Percentiles rank a stretch among this genome's conserved stretches.
phyloP scores from a whole-genome alignment of 1,139 yeast species.

The Pichia norvegensis region DNA sequence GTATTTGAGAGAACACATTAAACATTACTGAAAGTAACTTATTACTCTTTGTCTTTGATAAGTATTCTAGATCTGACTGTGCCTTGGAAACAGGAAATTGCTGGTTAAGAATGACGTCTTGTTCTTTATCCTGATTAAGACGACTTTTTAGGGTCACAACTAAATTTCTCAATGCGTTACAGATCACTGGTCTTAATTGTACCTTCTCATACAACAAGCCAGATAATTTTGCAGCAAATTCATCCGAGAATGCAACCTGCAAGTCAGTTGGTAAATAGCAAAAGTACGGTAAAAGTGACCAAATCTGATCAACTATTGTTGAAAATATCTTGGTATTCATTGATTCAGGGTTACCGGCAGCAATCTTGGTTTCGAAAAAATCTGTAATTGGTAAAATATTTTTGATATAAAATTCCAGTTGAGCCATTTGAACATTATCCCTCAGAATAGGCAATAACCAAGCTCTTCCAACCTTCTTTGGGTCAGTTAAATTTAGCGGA shows the following conservation, averaged over 20 bases:
- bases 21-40: constrained; percentile 80
- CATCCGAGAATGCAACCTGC: constrained; percentile 52
- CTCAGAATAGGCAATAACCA: constrained; percentile 92
- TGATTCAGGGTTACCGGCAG: constrained; percentile 43
- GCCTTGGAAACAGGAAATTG: constrained; percentile 58
- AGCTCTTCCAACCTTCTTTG: constrained; percentile 64
- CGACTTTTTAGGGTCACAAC: constrained; percentile 72
- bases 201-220: constrained; percentile 67
- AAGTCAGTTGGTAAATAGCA: constrained; percentile 83
- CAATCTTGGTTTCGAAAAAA: constrained; percentile 45
- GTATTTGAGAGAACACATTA: constrained; percentile 83
- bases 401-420: constrained; percentile 52
- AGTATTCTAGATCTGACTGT: constrained; percentile 47
- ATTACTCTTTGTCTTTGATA: constrained; percentile 52
- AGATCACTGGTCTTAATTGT: constrained; percentile 66
- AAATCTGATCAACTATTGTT: constrained; percentile 82
- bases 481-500: constrained; percentile 65
- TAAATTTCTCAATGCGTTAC: constrained; percentile 69
- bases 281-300: constrained; percentile 87
- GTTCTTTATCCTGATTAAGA: constrained; percentile 26
- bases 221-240: constrained; percentile 72
- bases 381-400: constrained; percentile 63
- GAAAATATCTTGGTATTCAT: constrained; percentile 67
- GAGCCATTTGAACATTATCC: constrained; percentile 72
- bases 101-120: constrained; percentile 49